Evolutionary conservation across 495 filamentous ascomycete species (phyloP), one percentile per base, ranked within the genome.

Genomic region (Choiromyces venosus): DNA sequence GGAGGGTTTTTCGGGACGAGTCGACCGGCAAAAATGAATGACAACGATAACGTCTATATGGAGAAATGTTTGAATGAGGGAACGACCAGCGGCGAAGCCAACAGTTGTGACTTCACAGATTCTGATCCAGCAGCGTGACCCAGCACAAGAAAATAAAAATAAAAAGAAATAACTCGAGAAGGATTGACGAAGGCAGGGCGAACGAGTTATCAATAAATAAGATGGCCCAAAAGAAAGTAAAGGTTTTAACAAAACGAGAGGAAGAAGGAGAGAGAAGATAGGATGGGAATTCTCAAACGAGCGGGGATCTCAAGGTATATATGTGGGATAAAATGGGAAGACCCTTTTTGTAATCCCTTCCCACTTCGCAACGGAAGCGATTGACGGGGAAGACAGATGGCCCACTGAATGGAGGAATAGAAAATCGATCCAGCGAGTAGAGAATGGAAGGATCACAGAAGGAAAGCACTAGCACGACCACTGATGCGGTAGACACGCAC

Each of bases 1-100:
- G 19, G 52, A 61, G 74, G 74, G 69, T 76, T 72, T 72, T 77
- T 77, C 74, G 74, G 75, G 75, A n/a, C 75, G 44, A 77, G 75
- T 73, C 71, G 75, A 77, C 75, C 75, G 75, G 75, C 75, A 77
- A 77, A 77, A 77, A 77, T 77, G 75, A 77, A 64, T 76, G 74
- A 77, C 74, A 77, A 69, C 75, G 70, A 67, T 76, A 77, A 77
- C n/a, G 74, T 73, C 75, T 76, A 76, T 77, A 76, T 56, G 69
- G 74, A 77, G 74, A 76, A 73, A 74, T 75, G 68, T 74, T 75
- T 76, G 65, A 75, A 77, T 67, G 75, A 77, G 74, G 74, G 75
- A 77, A 77, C 75, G 69, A 70, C 75, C 75, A 77, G 73, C 69
- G 73, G 67, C 44, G 74, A 77, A 73, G 74, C 75, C 75, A 77